A percentile compares a stretch with the other conserved stretches of the same genome.
These are phyloP conservation scores for Boletus speciosus DNA, from an alignment of 768 basidiomycete species.

Conservation along the genomic window DNA sequence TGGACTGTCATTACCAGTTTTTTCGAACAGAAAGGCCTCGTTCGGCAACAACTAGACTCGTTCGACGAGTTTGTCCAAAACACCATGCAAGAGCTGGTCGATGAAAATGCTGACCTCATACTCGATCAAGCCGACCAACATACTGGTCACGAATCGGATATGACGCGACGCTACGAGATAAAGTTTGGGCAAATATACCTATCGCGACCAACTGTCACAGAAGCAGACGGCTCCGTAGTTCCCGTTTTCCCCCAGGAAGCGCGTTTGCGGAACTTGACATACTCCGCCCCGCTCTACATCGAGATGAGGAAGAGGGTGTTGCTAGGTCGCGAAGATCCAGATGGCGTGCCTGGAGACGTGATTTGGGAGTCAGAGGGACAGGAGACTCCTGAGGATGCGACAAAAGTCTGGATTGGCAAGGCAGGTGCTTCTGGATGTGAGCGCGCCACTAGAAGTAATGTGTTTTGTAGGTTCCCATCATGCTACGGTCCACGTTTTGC, in stretches of 20 bases:
- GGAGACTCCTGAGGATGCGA: slow-evolving; percentile 57
- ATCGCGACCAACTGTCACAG: slow-evolving; percentile 90
- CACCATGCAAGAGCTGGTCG: slow-evolving; percentile 98
- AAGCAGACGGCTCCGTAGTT: slow-evolving; percentile 90
- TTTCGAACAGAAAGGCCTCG: slow-evolving; percentile 96
- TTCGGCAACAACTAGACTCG: slow-evolving; percentile 94
- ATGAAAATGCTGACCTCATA: slow-evolving; percentile 93
- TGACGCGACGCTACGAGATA: slow-evolving; percentile 93
- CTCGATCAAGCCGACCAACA: slow-evolving; percentile 97
- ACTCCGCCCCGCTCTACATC: slow-evolving; percentile 92
- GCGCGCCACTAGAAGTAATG: slow-evolving; percentile 12
- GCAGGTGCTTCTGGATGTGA: slow-evolving; percentile 38
- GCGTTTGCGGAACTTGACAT: slow-evolving; percentile 89
- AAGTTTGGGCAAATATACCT: slow-evolving; percentile 98
- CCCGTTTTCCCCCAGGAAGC: slow-evolving; percentile 98
- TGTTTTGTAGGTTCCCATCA: slow-evolving; percentile 81
- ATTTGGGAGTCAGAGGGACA: slow-evolving; percentile 73
- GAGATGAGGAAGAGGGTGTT: slow-evolving; percentile 90
- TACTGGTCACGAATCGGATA: slow-evolving; percentile 77
- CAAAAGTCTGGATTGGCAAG: slow-evolving; percentile 95
- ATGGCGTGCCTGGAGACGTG: slow-evolving; percentile 77
- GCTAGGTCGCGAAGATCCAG: slow-evolving; percentile 75
- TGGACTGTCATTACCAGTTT: slow-evolving; percentile 96
- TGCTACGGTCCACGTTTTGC: slow-evolving; percentile 95
- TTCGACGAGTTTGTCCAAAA: slow-evolving; percentile 99